These are phyloP conservation scores for Colletotrichum cordylinicola DNA, from an alignment of 2,329 filamentous ascomycete species.

Conservation along the genomic window DNA sequence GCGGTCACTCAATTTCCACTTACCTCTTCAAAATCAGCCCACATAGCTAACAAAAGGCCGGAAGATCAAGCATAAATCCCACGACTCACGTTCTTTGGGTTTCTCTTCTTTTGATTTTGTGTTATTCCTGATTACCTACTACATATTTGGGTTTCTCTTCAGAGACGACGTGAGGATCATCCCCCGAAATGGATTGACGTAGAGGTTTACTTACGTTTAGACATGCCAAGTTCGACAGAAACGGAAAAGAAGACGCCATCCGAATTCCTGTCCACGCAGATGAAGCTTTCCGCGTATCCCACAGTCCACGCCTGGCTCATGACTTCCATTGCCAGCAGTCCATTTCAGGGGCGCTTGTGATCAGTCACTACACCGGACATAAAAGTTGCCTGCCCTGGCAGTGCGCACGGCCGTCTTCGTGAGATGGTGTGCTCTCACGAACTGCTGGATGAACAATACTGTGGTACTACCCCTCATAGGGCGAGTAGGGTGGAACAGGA, in stretches of 20 bases:
- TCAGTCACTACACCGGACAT: background rate
- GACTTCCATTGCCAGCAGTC: background rate
- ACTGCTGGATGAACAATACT: fast-evolving
- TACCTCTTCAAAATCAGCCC: background rate
- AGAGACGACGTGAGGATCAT: background rate
- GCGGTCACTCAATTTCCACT: background rate
- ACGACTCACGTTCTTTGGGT: background rate
- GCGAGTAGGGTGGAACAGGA: background rate
- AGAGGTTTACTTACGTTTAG: fast-evolving
- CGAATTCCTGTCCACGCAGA: background rate
- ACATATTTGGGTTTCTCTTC: background rate
- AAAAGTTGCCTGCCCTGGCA: background rate
- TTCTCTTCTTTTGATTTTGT: background rate
- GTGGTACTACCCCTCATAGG: fast-evolving
- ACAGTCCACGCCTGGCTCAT: background rate
- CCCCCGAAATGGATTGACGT: background rate
- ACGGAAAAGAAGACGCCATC: background rate
- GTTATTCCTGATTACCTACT: fast-evolving
- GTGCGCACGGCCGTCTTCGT: background rate
- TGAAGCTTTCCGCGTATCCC: background rate
- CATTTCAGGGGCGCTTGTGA: background rate
- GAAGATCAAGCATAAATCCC: background rate
- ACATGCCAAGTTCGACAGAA: background rate
- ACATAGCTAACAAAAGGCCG: background rate
- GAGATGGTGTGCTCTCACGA: background rate